phyloP scores from a whole-genome alignment of 768 basidiomycete species.

The Boletus rubropictus region DNA sequence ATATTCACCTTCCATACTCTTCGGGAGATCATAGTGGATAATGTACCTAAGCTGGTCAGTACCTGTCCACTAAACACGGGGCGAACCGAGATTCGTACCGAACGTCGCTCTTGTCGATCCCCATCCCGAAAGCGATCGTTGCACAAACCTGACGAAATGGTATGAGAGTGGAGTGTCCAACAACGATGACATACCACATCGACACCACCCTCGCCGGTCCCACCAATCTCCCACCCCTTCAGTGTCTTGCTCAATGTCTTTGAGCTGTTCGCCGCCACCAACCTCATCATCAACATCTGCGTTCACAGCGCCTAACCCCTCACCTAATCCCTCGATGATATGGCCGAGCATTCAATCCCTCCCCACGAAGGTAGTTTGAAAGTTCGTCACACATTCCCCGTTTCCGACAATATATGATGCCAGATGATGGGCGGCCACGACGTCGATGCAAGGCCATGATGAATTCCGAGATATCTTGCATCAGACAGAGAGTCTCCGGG shows the following conservation, averaged over 20 bases:
- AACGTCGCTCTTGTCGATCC: slow-evolving; percentile 79
- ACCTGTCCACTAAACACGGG: neutral
- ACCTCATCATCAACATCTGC: neutral
- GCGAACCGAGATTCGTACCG: slow-evolving; percentile 34
- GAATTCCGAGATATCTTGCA: slow-evolving; percentile 62
- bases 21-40: slow-evolving; percentile 77
- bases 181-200: slow-evolving; percentile 49
- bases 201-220: slow-evolving; percentile 45
- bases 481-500: slow-evolving; percentile 47
- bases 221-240: slow-evolving; percentile 56
- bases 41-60: slow-evolving; percentile 46
- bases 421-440: slow-evolving; percentile 55
- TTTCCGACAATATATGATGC: slow-evolving; percentile 75
- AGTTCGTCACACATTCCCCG: slow-evolving; percentile 63
- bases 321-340: slow-evolving; percentile 73
- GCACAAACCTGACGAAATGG: slow-evolving; percentile 54
- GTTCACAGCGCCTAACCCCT: neutral
- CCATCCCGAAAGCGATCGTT: slow-evolving; percentile 82
- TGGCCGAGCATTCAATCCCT: slow-evolving; percentile 60
- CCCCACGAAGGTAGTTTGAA: slow-evolving; percentile 54
- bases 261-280: slow-evolving; percentile 29
- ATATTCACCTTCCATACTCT: slow-evolving; percentile 69
- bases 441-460: slow-evolving; percentile 57
- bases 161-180: neutral
- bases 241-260: slow-evolving; percentile 46